A percentile compares a stretch with the other conserved stretches of the same genome.
Conservation (phyloP, 208 protist species). For the Leishmania gerbilli region DNA sequence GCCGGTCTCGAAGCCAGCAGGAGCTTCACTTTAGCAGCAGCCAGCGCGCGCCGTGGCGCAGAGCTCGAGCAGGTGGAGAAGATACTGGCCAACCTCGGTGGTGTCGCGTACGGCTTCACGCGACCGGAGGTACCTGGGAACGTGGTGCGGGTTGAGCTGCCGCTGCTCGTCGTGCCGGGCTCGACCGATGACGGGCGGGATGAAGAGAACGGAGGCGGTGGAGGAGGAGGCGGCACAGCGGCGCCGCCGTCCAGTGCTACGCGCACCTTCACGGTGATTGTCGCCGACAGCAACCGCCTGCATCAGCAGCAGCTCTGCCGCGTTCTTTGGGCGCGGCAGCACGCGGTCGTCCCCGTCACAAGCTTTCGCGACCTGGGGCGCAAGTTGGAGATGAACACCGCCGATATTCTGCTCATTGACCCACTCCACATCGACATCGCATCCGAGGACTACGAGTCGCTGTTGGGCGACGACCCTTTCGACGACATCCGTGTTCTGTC, state of each 20-base stretch:
- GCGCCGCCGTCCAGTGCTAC: constrained; percentile 13
- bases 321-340: constrained; percentile 80
- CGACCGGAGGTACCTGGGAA: constrained; percentile 57
- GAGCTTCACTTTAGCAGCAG: not conserved
- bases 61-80: constrained; percentile 42
- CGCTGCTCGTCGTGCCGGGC: constrained; percentile 75
- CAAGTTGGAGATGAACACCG: constrained; percentile 56
- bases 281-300: constrained; percentile 71
- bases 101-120: constrained; percentile 64
- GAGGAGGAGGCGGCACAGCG: not conserved
- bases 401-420: constrained; percentile 84
- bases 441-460: constrained; percentile 56
- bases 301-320: constrained; percentile 74
- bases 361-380: constrained; percentile 70
- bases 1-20: not conserved
- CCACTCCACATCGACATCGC: constrained; percentile 67
- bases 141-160: constrained; percentile 68
- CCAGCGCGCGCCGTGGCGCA: constrained; percentile 19
- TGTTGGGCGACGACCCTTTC: constrained; percentile 58
- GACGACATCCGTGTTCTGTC: constrained; percentile 55
- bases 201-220: constrained; percentile 20
- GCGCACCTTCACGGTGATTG: constrained; percentile 66
- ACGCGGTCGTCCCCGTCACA: constrained; percentile 84
- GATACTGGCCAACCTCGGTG: constrained; percentile 61
- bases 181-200: constrained; percentile 40